Percentiles rank a stretch among this genome's conserved stretches.
Evolutionary conservation across 257 asterid genomes (phyloP).

Genomic region (Solanum sejunctum): DNA sequence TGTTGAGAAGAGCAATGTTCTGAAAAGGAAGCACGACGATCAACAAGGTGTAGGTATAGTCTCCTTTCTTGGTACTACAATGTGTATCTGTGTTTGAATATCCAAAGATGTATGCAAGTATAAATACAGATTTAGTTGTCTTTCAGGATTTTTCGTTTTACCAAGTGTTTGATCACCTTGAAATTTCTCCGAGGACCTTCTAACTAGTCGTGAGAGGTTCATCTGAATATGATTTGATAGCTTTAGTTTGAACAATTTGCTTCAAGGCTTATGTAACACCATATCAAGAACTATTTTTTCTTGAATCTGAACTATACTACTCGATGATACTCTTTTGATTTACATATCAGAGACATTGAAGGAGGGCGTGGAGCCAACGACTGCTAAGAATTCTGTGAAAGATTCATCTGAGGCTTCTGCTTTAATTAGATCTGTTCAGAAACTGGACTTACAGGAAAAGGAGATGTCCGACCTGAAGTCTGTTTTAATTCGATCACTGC

Average conservation of each 20-base stretch:
- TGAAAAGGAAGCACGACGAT: not conserved
- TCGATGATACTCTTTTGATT: not conserved
- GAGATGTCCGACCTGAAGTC: not conserved
- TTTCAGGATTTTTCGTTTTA: not conserved
- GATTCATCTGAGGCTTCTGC: not conserved
- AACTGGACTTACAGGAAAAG: not conserved
- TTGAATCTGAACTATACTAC: not conserved
- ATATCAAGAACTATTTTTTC: not conserved
- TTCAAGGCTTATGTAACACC: not conserved
- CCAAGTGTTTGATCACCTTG: not conserved
- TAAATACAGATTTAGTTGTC: not conserved
- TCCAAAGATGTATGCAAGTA: not conserved
- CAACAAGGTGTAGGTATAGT: not conserved
- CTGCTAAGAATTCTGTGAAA: not conserved
- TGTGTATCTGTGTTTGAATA: not conserved
- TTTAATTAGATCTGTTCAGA: not conserved
- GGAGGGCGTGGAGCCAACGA: not conserved
- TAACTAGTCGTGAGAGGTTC: too few relatives aligned
- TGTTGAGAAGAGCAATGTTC: not conserved
- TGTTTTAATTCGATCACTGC: not conserved
- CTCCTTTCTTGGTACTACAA: not conserved
- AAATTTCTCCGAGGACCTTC: not conserved
- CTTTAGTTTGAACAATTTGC: not conserved
- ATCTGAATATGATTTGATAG: too few relatives aligned
- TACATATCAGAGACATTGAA: not conserved